These are phyloP conservation scores for Podospora tetraspora DNA, from an alignment of 495 filamentous ascomycete genomes.

Conservation along the genomic window DNA sequence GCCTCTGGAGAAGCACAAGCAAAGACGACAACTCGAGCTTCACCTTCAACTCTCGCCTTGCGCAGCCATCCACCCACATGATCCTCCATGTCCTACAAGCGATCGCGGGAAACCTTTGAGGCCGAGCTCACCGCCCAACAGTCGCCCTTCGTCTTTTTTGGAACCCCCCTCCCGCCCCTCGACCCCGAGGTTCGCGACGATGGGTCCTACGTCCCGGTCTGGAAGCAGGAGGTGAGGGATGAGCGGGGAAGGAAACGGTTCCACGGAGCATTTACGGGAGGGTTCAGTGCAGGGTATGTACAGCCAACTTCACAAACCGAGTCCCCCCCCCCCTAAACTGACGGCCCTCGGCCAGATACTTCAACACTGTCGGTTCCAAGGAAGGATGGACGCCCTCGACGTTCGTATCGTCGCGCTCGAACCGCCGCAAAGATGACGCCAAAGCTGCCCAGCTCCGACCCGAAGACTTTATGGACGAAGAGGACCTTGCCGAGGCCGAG, in stretches of 20 bases:
- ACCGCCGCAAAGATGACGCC: conserved; percentile 63
- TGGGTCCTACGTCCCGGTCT: conserved; percentile 87
- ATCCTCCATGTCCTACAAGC: conserved; percentile 67
- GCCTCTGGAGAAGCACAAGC: neutral
- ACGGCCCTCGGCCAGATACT: conserved; percentile 59
- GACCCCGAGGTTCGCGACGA: conserved; percentile 80
- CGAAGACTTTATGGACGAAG: conserved; percentile 98
- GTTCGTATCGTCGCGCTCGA: conserved; percentile 84
- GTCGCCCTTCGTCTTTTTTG: conserved; percentile 77
- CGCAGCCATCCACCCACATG: neutral
- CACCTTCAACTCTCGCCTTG: neutral
- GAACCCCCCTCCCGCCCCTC: conserved; percentile 76
- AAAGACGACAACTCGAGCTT: neutral
- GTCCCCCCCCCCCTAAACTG: neutral
- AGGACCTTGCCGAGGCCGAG: conserved; percentile 83
- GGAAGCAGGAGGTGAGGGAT: conserved; percentile 97
- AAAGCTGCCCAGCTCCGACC: conserved; percentile 54
- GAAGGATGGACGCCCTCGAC: conserved; percentile 93
- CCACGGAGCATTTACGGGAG: conserved; percentile 95
- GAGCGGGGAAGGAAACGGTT: conserved; percentile 86
- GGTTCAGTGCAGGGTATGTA: conserved; percentile 87
- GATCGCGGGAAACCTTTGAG: conserved; percentile 72
- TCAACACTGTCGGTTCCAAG: conserved; percentile 96
- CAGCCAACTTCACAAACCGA: too few species aligned
- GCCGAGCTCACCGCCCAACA: conserved; percentile 66